A percentile compares a stretch with the other conserved stretches of the same genome.
Evolutionary conservation across 2,329 filamentous ascomycete genomes (phyloP).

Genomic region (Penicillium polonicum): DNA sequence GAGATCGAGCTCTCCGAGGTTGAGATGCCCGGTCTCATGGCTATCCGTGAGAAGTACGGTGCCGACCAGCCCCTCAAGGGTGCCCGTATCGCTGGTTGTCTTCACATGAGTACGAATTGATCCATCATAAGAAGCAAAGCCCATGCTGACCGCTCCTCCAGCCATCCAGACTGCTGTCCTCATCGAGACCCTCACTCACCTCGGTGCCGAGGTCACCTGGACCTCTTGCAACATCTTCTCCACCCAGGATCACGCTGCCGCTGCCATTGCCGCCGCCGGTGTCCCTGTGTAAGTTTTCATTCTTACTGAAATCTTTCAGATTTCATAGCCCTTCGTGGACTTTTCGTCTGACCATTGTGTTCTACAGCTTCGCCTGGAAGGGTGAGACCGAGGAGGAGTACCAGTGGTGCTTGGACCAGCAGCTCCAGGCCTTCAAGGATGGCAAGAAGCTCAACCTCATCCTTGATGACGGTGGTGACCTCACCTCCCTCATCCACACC

Average conservation of each 20-base stretch:
- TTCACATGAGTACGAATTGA: conserved; percentile 79
- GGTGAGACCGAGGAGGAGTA: conserved; percentile 99
- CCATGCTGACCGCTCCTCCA: conserved; percentile 30
- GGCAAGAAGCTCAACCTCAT: conserved; percentile 97
- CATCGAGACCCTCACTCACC: conserved; percentile 92
- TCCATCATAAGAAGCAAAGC: neutral
- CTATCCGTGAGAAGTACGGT: conserved; percentile 88
- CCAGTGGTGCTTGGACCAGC: conserved; percentile 99
- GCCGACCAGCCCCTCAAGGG: conserved; percentile 89
- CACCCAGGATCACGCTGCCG: conserved; percentile 96
- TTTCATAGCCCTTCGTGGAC: neutral
- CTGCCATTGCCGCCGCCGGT: conserved; percentile 90
- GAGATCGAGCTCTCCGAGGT: conserved; percentile 97
- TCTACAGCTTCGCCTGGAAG: conserved; percentile 65
- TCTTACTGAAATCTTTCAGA: conserved; percentile 23
- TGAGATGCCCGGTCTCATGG: conserved; percentile 97
- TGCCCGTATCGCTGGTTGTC: conserved; percentile 93
- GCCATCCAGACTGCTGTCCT: conserved; percentile 98
- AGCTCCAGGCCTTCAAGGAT: conserved; percentile 94
- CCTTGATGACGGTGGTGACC: conserved; percentile 96
- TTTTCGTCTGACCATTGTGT: conserved; percentile 3
- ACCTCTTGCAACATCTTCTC: conserved; percentile 99
- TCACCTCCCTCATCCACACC: conserved; percentile 91
- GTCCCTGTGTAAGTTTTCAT: conserved; percentile 67
- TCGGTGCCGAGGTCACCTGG: conserved; percentile 99